Evolutionary conservation across 2,329 filamentous ascomycete genomes (phyloP), one percentile per base, ranked within the genome.

Genomic region (Apiospora kogelbergensis): DNA sequence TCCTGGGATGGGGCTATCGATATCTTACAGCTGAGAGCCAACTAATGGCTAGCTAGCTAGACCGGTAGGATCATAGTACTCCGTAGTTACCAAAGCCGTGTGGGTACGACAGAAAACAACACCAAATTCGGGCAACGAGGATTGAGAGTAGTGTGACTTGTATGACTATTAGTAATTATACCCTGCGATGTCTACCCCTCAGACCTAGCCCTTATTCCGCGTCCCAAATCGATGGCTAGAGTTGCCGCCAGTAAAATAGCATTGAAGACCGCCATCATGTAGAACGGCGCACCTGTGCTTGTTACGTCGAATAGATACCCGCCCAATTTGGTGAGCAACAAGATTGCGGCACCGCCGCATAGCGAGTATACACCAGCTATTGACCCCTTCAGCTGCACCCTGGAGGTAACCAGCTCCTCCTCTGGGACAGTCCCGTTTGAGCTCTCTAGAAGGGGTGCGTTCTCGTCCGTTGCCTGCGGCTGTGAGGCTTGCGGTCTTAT

Each of bases 351-450:
- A 17, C 95, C 96, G 13, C 96, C 96, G 68, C 92, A 94, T 71
- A 97, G 88, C 67, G 93, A 97, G 80, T 99, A 99, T 0, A 98
- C 91, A 2, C 96, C 96, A 0, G 96, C 95, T 73, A 99, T 96
- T 17, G 93, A 95, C 15, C 96, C 96, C 82, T 98, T 98, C 67
- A 98, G 87, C 40, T 85, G 82, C 45, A 89, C 85, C 17, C 87
- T 81, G 10, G 86, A 86, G 20, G 81, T 77, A 0, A 78, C 75
- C 42, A 81, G 76, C 30, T 66, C 53, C 24, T 48, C 64, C 53
- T 70, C 65, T 37, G 70, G 66, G 70, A 53, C 71, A 69, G 69
- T 72, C 53, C 45, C 73, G 17, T 48, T 70, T 15, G 68, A 68
- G 44, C 73, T 71, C 44, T 77, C 74, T 20, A 86, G 76, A 65